phyloP scores from a whole-genome alignment of 2,329 filamentous ascomycete species.

The Verticillium nubilum region DNA sequence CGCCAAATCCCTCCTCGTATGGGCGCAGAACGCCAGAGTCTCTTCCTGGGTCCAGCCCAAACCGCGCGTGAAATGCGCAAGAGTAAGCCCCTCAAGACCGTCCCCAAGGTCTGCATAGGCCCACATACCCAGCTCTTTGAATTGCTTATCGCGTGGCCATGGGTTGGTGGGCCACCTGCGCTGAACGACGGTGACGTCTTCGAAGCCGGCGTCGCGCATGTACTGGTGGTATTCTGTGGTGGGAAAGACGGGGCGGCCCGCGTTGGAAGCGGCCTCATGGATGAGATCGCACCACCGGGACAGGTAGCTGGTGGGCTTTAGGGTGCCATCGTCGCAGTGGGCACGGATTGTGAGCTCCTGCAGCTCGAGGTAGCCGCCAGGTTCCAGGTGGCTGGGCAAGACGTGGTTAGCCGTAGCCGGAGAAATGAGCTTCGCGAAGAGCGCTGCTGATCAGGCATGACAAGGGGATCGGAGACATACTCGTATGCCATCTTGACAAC shows the following conservation, averaged over 20 bases:
- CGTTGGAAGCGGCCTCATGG: neutral
- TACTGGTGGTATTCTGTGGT: neutral
- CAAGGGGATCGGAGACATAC: slow-evolving; percentile 4
- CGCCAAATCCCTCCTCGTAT: slow-evolving; percentile 18
- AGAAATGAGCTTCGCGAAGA: no score
- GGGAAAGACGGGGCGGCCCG: neutral
- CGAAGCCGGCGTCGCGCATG: slow-evolving; percentile 31
- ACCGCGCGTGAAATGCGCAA: slow-evolving; percentile 20
- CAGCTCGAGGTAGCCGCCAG: slow-evolving; percentile 37
- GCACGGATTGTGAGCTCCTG: slow-evolving; percentile 33
- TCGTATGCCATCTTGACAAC: slow-evolving; percentile 17
- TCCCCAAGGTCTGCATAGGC: slow-evolving; percentile 23
- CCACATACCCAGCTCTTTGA: slow-evolving; percentile 38
- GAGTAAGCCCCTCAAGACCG: slow-evolving; percentile 18
- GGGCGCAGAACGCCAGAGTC: slow-evolving; percentile 15
- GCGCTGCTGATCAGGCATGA: no score
- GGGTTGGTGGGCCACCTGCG: slow-evolving; percentile 39
- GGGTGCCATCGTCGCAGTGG: slow-evolving; percentile 34
- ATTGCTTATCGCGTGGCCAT: slow-evolving; percentile 39
- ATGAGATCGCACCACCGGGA: slow-evolving; percentile 7
- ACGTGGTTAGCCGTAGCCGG: neutral
- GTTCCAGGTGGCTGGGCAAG: slow-evolving; percentile 20
- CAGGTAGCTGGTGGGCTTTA: slow-evolving; percentile 21
- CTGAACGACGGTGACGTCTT: slow-evolving; percentile 37
- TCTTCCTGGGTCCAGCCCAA: slow-evolving; percentile 18